Percentiles rank a stretch among this genome's conserved stretches.
These are phyloP conservation scores for Choricystis sp. DNA, from an alignment of 139 green algal species.

Conservation along the genomic window DNA sequence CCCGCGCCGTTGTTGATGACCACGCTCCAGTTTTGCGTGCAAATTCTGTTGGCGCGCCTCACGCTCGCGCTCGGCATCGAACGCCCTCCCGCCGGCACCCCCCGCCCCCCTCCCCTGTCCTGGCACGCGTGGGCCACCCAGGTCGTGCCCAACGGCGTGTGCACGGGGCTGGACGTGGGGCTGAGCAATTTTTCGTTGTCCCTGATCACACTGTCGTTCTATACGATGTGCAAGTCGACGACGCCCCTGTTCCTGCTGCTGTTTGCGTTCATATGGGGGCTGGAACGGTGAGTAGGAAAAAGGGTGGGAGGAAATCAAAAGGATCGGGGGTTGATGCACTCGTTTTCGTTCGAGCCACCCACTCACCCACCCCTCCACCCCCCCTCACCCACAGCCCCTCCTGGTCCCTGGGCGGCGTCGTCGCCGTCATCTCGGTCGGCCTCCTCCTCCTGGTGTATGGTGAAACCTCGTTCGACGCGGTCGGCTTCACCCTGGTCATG, in stretches of 20 bases:
- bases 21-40: too few relatives aligned
- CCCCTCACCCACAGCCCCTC: constrained; percentile 26
- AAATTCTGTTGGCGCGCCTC: background rate
- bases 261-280: constrained; percentile 79
- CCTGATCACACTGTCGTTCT: constrained; percentile 83
- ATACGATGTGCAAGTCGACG: constrained; percentile 90
- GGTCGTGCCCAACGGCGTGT: constrained; percentile 77
- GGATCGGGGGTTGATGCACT: too few relatives aligned
- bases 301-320: background rate
- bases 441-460: constrained; percentile 72
- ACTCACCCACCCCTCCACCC: background rate
- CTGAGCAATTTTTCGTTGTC: constrained; percentile 80
- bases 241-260: constrained; percentile 81
- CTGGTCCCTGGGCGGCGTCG: constrained; percentile 54
- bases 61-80: background rate
- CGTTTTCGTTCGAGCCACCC: background rate
- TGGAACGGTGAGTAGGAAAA: constrained; percentile 40
- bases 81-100: background rate
- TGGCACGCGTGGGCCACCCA: constrained; percentile 36
- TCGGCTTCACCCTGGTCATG: constrained; percentile 80
- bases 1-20: constrained; percentile 19
- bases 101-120: background rate
- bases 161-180: constrained; percentile 82
- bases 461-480: constrained; percentile 68
- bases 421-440: constrained; percentile 63